phyloP scores from a whole-genome alignment of 169 alveolate species.

The Plasmodium fragile region DNA sequence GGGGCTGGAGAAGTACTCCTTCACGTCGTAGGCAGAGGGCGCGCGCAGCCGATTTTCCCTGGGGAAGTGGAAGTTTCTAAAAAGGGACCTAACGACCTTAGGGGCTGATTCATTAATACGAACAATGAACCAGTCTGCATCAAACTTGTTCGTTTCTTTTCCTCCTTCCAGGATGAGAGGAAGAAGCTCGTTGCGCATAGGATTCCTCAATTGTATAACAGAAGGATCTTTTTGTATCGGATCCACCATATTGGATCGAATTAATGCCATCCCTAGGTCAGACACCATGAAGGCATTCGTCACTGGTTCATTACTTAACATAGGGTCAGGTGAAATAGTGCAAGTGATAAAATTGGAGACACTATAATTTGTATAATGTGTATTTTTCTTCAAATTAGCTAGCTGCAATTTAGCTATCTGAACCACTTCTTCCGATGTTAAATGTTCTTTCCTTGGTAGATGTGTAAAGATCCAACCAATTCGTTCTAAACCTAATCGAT shows the following conservation, averaged over 20 bases:
- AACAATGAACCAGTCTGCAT: constrained; percentile 87
- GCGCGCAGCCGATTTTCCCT: constrained; percentile 82
- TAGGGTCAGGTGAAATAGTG: constrained; percentile 89
- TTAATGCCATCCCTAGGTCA: constrained; percentile 86
- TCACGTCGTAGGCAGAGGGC: constrained; percentile 67
- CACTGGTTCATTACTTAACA: constrained; percentile 85
- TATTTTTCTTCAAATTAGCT: constrained; percentile 48
- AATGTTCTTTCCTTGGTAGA: constrained; percentile 94
- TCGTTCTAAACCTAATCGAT: constrained; percentile 93
- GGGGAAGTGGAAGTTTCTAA: constrained; percentile 83
- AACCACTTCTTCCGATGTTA: constrained; percentile 94
- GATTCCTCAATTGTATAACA: constrained; percentile 76
- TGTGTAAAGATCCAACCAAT: constrained; percentile 97
- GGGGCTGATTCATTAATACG: constrained; percentile 91
- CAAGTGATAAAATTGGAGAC: constrained; percentile 87
- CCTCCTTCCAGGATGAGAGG: constrained; percentile 88
- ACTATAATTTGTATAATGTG: constrained; percentile 90
- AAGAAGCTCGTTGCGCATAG: constrained; percentile 80
- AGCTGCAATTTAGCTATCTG: constrained; percentile 83
- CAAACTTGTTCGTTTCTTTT: constrained; percentile 84
- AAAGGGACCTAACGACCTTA: constrained; percentile 80
- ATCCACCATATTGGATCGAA: constrained; percentile 81
- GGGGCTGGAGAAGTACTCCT: constrained; percentile 41
- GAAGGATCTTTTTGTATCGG: constrained; percentile 78
- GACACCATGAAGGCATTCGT: constrained; percentile 92